phyloP scores from a whole-genome alignment of 768 basidiomycete genomes.

The Phanerochaete carnosa region DNA sequence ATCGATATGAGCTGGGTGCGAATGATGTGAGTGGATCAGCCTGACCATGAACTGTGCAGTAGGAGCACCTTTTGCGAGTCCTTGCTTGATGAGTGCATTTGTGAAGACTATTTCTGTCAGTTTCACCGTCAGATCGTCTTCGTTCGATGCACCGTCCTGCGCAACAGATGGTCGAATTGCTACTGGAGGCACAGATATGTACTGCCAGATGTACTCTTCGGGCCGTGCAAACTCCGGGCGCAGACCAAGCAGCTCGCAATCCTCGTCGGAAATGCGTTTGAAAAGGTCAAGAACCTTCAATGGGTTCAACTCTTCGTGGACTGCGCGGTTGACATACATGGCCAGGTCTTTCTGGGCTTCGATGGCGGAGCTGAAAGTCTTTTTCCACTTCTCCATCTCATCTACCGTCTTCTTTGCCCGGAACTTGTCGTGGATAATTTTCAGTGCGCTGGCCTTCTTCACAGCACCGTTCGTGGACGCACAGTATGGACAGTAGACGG shows the following conservation, averaged over 20 bases:
- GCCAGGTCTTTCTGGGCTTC: slow-evolving; percentile 86
- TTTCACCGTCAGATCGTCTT: slow-evolving; percentile 97
- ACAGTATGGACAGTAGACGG: slow-evolving; percentile 90
- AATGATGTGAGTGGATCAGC: neutral
- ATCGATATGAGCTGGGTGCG: slow-evolving; percentile 1
- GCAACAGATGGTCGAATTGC: slow-evolving; percentile 97
- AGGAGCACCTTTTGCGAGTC: slow-evolving; percentile 82
- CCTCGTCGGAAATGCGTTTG: slow-evolving; percentile 91
- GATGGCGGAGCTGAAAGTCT: slow-evolving; percentile 75
- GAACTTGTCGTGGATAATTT: slow-evolving; percentile 98
- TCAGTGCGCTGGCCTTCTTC: slow-evolving; percentile 92
- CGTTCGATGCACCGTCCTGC: slow-evolving; percentile 97
- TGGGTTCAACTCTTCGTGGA: slow-evolving; percentile 92
- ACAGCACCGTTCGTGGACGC: slow-evolving; percentile 91
- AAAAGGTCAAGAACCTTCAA: slow-evolving; percentile 92
- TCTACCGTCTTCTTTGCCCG: slow-evolving; percentile 89
- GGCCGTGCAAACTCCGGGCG: slow-evolving; percentile 87
- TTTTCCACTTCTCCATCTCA: slow-evolving; percentile 85
- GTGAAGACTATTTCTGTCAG: slow-evolving; percentile 95
- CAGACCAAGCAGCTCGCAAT: slow-evolving; percentile 91
- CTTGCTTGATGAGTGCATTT: slow-evolving; percentile 89
- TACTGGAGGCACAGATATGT: slow-evolving; percentile 95
- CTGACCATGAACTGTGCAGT: slow-evolving; percentile 86
- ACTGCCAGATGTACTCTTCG: slow-evolving; percentile 99
- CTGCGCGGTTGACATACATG: slow-evolving; percentile 81